Conservation (phyloP, 441 rosid species). For the Dalechampia spathulata region DNA sequence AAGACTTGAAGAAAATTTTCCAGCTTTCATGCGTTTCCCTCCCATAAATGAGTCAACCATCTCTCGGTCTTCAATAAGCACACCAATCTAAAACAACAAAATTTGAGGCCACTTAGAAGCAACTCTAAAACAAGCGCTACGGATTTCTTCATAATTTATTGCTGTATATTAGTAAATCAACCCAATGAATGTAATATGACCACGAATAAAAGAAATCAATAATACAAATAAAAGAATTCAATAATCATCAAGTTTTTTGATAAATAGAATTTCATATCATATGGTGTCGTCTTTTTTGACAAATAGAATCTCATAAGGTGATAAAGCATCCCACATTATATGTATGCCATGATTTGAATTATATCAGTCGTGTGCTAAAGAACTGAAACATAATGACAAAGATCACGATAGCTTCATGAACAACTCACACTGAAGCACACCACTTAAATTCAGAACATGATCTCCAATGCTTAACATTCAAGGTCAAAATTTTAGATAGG, state of each 20-base stretch:
- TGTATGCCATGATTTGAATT: neutral
- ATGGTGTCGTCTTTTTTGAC: no score
- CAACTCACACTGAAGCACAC: neutral
- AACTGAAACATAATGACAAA: neutral
- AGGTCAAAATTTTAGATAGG: neutral
- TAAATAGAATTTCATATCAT: neutral
- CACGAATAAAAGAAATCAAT: neutral
- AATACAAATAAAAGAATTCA: no score
- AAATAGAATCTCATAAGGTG: no score
- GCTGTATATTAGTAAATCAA: no score
- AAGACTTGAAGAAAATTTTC: constrained; percentile 74
- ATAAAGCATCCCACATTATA: no score
- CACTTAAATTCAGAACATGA: neutral
- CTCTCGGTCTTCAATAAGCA: constrained; percentile 88
- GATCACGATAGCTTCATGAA: neutral
- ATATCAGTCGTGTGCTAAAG: neutral
- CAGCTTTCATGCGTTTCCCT: constrained; percentile 95
- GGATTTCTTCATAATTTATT: neutral
- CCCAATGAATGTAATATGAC: neutral
- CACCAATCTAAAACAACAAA: constrained; percentile 54
- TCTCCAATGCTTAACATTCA: neutral
- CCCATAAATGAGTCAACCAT: constrained; percentile 78
- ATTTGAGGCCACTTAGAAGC: neutral
- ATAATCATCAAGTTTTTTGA: neutral
- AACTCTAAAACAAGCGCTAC: neutral